Conservation (phyloP, 257 asterid genomes). For the Solanum dulcamara region DNA sequence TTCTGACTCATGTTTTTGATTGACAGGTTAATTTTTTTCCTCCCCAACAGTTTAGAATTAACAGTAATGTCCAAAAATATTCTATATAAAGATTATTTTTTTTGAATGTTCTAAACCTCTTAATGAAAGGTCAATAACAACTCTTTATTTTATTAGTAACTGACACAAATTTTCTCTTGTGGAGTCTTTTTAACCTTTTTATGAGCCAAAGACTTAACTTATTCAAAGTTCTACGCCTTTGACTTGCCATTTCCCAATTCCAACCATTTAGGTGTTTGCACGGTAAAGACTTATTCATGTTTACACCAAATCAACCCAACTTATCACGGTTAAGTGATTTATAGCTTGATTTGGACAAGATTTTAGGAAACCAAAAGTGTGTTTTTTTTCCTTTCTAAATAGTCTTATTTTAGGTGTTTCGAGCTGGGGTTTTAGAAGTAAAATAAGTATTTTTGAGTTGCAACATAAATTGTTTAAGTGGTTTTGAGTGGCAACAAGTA, state of each 20-base stretch:
- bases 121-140: neutral
- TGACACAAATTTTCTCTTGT: neutral
- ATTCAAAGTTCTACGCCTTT: neutral
- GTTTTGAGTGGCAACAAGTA: too few species aligned
- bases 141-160: neutral
- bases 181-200: neutral
- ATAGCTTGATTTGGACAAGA: too few species aligned
- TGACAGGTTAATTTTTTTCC: neutral
- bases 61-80: neutral
- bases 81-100: neutral
- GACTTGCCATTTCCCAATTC: neutral
- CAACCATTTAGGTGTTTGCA: neutral
- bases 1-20: neutral
- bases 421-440: too few species aligned
- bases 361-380: too few species aligned
- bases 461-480: too few species aligned
- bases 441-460: too few species aligned
- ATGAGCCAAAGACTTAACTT: neutral
- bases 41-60: neutral
- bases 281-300: neutral
- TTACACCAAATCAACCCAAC: too few species aligned
- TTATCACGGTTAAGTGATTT: too few species aligned
- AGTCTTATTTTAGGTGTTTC: too few species aligned
- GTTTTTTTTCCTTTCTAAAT: too few species aligned
- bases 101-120: neutral